Percentiles rank a stretch among this genome's conserved stretches.
Conservation (phyloP, 371 early-diverging fungal species). For the Apophysomyces sp. region DNA sequence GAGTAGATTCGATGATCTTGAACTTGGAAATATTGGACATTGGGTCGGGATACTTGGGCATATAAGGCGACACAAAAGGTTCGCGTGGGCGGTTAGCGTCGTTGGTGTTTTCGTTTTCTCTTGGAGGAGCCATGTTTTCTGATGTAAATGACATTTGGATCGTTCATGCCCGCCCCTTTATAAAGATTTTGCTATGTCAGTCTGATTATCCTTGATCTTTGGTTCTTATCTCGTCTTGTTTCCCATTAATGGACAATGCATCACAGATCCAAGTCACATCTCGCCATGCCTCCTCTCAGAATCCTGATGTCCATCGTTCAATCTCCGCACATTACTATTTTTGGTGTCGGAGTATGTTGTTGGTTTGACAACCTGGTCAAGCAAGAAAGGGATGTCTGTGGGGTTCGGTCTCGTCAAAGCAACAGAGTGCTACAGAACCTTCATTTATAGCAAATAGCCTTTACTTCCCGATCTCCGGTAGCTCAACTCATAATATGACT, state of each 20-base stretch:
- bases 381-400: no score
- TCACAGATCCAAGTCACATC: conserved; percentile 1
- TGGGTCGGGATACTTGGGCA: conserved; percentile 65
- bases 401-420: no score
- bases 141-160: background rate
- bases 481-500: no score
- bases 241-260: conserved; percentile 4
- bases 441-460: no score
- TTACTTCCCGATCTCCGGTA: no score
- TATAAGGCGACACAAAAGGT: conserved; percentile 50
- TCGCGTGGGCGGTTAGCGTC: conserved; percentile 18
- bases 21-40: conserved; percentile 83
- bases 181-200: background rate
- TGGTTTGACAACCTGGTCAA: no score
- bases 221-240: background rate
- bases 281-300: background rate
- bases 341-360: no score
- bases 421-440: no score
- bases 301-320: background rate
- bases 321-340: background rate
- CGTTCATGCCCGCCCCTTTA: background rate
- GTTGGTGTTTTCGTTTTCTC: background rate
- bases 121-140: background rate
- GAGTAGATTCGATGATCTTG: conserved; percentile 89
- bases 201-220: conserved; percentile 1